Conservation (phyloP, 345 rosid species). For the Linum tenue region DNA sequence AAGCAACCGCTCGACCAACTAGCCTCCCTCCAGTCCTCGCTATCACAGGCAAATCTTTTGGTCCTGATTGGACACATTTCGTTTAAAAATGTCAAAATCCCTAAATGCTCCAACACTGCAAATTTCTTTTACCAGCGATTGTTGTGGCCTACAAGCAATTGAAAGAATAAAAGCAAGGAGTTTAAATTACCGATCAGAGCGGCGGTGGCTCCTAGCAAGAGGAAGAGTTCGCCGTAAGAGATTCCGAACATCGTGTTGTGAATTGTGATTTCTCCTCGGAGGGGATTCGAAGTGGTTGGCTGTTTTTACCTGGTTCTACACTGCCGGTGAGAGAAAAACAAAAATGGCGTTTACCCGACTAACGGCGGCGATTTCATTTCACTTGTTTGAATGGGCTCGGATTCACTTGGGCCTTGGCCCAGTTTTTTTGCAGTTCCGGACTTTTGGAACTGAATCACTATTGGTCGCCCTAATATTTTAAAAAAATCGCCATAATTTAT, state of each 20-base stretch:
- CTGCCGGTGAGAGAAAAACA: too few species aligned
- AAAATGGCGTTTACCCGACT: too few species aligned
- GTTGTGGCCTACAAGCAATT: neutral
- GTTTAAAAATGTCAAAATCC: neutral
- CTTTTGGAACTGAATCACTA: too few species aligned
- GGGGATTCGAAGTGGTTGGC: neutral
- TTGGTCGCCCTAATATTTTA: too few species aligned
- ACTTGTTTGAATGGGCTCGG: too few species aligned
- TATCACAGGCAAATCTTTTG: slow-evolving; percentile 70
- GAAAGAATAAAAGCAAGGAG: slow-evolving; percentile 1
- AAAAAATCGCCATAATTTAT: too few species aligned
- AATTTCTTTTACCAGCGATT: neutral
- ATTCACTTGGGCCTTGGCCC: too few species aligned
- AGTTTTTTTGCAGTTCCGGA: too few species aligned
- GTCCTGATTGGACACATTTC: slow-evolving; percentile 29
- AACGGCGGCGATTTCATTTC: too few species aligned
- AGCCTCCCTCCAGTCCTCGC: slow-evolving; percentile 75
- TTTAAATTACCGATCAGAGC: slow-evolving; percentile 48
- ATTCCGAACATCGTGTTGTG: slow-evolving; percentile 41
- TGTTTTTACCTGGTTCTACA: neutral
- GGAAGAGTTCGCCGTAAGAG: slow-evolving; percentile 60
- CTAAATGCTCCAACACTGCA: neutral
- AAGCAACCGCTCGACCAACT: slow-evolving; percentile 71
- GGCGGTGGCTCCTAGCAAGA: slow-evolving; percentile 52
- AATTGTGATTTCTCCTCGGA: neutral